Evolutionary conservation across 1,139 yeast species (phyloP), one percentile per base, ranked within the genome.

Genomic region (Magnusiomyces sp.): DNA sequence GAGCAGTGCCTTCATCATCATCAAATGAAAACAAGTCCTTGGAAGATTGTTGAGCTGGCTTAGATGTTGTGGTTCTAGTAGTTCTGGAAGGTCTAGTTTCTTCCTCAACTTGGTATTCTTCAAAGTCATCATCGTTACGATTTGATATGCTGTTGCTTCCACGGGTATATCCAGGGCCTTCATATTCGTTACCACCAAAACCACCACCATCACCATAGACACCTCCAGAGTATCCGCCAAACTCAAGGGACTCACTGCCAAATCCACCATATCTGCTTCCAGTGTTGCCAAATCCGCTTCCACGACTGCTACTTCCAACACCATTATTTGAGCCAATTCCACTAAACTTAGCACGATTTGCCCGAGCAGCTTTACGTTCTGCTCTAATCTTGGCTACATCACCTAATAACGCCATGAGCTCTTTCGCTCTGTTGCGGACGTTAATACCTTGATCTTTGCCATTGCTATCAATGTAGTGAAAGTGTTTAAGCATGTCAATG

Each of bases 381-480:
- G 80, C 69, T 57, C 98, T 78, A 51, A 92, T 82, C 64, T 73
- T 72, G 16, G 74, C 74, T 59, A 89, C 95, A 66, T 89, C 95
- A 59, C 80, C 79, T 58, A 94, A 73, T 59, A 94, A 74, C 11
- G 74, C 74, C 40, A 81, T 71, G 57, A 92, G 74, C 58, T 81
- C 83, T 66, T 88, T 85, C 27, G 97, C 84, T 59, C 95, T 79
- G 69, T 88, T 90, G 64, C 97, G 79, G 51, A 92, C 96, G 65
- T 92, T 90, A 58, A 89, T 81, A 49, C 99, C 99, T 70, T 90
- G 97, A 67, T 92, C 99, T 60, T 92, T 80, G 40, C 97, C 97
- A 65, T 88, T 87, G 29, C 90, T 80, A 67, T 92, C 97, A 50
- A 87, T 84, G 70, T 88, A 94, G 66, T 90, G 97, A 78, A 92